Conservation (phyloP, 2,329 filamentous ascomycete species). For the Alternaria alternata region DNA sequence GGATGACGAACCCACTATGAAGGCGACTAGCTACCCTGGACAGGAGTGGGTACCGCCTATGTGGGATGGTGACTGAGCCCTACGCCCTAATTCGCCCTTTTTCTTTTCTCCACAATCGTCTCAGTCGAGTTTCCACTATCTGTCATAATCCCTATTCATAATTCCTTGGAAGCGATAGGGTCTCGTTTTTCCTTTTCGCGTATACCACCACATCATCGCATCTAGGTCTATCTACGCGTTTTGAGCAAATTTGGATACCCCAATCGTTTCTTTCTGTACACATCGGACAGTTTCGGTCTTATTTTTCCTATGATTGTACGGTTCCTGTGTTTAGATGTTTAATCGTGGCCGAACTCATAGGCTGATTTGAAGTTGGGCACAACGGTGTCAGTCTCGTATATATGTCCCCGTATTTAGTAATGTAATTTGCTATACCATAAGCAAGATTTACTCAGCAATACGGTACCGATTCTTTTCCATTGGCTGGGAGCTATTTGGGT, state of each 20-base stretch:
- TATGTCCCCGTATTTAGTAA: neutral
- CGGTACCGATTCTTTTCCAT: neutral
- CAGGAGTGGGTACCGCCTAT: constrained; percentile 71
- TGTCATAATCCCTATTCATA: neutral
- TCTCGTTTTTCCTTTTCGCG: neutral
- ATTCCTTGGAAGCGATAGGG: neutral
- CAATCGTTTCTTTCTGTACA: constrained; percentile 9
- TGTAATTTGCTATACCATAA: neutral
- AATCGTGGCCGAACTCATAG: neutral
- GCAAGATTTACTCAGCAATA: neutral
- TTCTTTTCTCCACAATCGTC: neutral
- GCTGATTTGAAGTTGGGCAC: neutral
- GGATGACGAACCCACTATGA: constrained; percentile 66
- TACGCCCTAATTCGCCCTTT: neutral
- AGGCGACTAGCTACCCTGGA: constrained; percentile 72
- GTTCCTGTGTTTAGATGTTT: neutral
- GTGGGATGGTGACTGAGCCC: constrained; percentile 46
- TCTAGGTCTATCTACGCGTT: constrained; percentile 3
- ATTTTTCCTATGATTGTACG: constrained; percentile 5
- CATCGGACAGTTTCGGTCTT: neutral
- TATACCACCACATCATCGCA: constrained; percentile 2
- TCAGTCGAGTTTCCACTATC: neutral
- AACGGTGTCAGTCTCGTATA: neutral
- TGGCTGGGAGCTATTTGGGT: neutral
- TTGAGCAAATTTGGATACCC: constrained; percentile 36